Percentiles rank a stretch among this genome's conserved stretches.
These are phyloP conservation scores for Medicago arabica DNA, from an alignment of 306 rosid species.

Conservation along the genomic window DNA sequence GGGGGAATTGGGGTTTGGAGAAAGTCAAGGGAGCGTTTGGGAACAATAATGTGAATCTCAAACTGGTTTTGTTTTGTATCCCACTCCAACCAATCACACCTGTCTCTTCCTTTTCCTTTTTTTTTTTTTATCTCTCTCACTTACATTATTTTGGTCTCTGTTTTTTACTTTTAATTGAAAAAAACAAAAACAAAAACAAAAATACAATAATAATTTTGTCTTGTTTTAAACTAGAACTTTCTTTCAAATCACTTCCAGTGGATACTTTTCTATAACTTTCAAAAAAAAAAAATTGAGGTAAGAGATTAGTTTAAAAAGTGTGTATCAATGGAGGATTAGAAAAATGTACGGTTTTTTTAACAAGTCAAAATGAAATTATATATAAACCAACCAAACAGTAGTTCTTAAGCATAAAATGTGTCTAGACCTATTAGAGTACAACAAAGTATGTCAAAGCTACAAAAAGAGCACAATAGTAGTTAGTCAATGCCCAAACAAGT, in stretches of 20 bases:
- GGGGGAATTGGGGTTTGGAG: constrained; percentile 30
- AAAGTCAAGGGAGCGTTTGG: constrained; percentile 38
- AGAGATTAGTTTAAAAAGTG: not conserved
- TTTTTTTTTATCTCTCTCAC: not conserved
- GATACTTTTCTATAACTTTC: not conserved
- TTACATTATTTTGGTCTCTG: not conserved
- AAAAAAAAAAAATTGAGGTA: not conserved
- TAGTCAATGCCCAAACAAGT: no score
- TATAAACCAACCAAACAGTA: no score
- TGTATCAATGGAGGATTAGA: no score
- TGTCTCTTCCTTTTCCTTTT: not conserved
- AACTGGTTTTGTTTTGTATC: not conserved
- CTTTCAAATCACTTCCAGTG: not conserved
- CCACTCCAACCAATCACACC: constrained; percentile 10
- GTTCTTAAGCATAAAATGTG: no score
- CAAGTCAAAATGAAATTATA: no score
- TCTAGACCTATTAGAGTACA: no score
- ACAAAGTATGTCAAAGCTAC: no score
- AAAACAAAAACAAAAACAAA: no score
- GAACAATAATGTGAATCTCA: not conserved
- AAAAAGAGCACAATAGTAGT: no score
- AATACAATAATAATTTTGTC: not conserved
- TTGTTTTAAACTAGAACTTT: not conserved
- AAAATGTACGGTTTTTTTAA: no score
- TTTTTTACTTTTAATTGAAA: not conserved